A percentile compares a stretch with the other conserved stretches of the same genome.
phyloP scores from a whole-genome alignment of 2,329 filamentous ascomycete genomes.

The Penicillium sp. region DNA sequence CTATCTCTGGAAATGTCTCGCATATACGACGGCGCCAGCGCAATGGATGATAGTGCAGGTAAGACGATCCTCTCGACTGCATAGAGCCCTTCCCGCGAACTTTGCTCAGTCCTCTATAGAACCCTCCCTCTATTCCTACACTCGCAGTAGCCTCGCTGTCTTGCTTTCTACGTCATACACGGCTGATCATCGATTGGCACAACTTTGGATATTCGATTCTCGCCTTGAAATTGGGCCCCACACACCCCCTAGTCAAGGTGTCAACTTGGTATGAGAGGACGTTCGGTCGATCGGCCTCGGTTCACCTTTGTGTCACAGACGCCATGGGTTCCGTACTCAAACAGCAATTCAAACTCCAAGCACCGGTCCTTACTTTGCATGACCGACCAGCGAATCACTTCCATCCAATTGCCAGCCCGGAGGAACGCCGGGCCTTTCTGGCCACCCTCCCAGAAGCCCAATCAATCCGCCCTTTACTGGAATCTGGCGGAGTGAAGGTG shows the following conservation, averaged over 20 bases:
- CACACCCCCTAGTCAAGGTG: slow-evolving; percentile 69
- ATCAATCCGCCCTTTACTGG: slow-evolving; percentile 53
- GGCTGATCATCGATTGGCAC: slow-evolving; percentile 92
- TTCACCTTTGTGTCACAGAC: slow-evolving; percentile 80
- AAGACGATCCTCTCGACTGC: slow-evolving; percentile 1
- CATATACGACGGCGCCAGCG: slow-evolving; percentile 66
- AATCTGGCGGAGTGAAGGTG: slow-evolving; percentile 56
- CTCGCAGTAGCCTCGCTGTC: slow-evolving; percentile 68
- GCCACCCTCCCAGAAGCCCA: slow-evolving; percentile 59
- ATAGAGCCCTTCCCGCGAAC: too few species aligned
- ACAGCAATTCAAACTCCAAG: slow-evolving; percentile 58
- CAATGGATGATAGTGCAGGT: slow-evolving; percentile 83
- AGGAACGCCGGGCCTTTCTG: slow-evolving; percentile 56
- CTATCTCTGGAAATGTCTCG: slow-evolving; percentile 64
- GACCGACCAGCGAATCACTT: slow-evolving; percentile 83
- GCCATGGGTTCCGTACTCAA: slow-evolving; percentile 76
- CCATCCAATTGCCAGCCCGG: slow-evolving; percentile 55
- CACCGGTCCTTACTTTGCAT: slow-evolving; percentile 66
- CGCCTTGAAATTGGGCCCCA: slow-evolving; percentile 55
- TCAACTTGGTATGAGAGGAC: slow-evolving; percentile 71
- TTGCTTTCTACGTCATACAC: slow-evolving; percentile 70
- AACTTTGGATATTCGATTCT: slow-evolving; percentile 97
- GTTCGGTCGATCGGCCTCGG: slow-evolving; percentile 62
- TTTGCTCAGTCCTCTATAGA: slow-evolving; percentile 46
- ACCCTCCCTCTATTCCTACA: slow-evolving; percentile 90